These are phyloP conservation scores for Stachybotrys elegans DNA, from an alignment of 2,329 filamentous ascomycete genomes.

Conservation along the genomic window DNA sequence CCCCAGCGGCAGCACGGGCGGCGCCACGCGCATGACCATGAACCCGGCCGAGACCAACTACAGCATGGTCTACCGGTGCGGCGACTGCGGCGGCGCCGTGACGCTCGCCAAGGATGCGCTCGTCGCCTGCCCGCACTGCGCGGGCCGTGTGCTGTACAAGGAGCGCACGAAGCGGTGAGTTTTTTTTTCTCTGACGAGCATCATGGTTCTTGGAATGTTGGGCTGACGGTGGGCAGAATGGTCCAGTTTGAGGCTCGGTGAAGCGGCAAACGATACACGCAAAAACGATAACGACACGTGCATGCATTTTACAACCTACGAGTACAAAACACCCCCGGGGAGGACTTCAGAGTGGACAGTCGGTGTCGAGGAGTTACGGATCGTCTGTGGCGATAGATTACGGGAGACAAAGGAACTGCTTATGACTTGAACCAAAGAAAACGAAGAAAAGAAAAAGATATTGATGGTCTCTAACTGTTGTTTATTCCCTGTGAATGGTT, in stretches of 20 bases:
- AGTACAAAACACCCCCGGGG: too few species aligned
- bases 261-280: too few species aligned
- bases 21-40: constrained; percentile 31
- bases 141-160: constrained; percentile 94
- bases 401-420: too few species aligned
- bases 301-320: too few species aligned
- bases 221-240: constrained; percentile 57
- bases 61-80: constrained; percentile 35
- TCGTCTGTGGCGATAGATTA: too few species aligned
- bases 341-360: too few species aligned
- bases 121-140: constrained; percentile 57
- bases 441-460: too few species aligned
- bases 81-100: constrained; percentile 37
- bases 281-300: constrained; percentile 1
- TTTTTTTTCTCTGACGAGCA: constrained; percentile 1
- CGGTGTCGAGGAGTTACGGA: too few species aligned
- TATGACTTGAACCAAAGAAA: too few species aligned
- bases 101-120: constrained; percentile 43
- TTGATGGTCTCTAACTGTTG: too few species aligned
- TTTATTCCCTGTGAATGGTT: too few species aligned
- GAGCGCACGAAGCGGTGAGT: constrained; percentile 92
- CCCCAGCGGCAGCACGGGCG: constrained; percentile 46
- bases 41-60: constrained; percentile 7
- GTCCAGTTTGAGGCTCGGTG: constrained; percentile 95
- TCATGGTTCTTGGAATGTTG: neutral